A percentile compares a stretch with the other conserved stretches of the same genome.
Evolutionary conservation across 2,329 filamentous ascomycete species (phyloP).

Genomic region (Ilyonectria destructans): DNA sequence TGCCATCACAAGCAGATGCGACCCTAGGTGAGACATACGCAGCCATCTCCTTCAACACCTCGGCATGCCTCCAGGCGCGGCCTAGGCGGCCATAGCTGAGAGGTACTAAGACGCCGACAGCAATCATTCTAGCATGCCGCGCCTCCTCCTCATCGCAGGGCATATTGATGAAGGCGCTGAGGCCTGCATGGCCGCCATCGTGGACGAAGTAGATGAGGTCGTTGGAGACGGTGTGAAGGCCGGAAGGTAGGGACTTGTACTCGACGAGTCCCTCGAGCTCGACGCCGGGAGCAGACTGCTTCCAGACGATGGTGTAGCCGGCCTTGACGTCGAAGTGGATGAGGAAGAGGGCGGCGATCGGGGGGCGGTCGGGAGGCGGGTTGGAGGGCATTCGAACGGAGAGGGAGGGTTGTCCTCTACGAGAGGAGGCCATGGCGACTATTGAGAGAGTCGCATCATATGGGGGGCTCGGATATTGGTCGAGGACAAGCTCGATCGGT

Average conservation of each 20-base stretch:
- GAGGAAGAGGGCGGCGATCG: conserved; percentile 84
- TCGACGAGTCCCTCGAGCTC: conserved; percentile 90
- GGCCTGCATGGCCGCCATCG: conserved; percentile 82
- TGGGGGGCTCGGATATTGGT: conserved; percentile 16
- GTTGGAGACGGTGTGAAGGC: conserved; percentile 88
- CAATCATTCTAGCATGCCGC: conserved; percentile 92
- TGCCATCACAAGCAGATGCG: neutral
- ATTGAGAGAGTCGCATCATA: conserved; percentile 51
- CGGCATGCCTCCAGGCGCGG: conserved; percentile 90
- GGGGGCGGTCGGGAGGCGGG: conserved; percentile 53
- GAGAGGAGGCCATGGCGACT: conserved; percentile 59
- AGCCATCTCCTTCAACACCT: conserved; percentile 82
- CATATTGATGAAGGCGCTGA: conserved; percentile 92
- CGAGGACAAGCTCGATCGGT: neutral
- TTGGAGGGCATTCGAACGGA: conserved; percentile 56
- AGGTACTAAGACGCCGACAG: conserved; percentile 90
- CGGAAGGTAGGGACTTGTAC: conserved; percentile 96
- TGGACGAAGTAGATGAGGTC: conserved; percentile 97
- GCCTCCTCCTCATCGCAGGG: conserved; percentile 83
- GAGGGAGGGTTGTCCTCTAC: conserved; percentile 58
- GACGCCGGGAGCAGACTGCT: conserved; percentile 79
- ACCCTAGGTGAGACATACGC: conserved; percentile 64
- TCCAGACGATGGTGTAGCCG: conserved; percentile 93
- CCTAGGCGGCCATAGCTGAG: conserved; percentile 89
- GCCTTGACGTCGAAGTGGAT: conserved; percentile 95